phyloP scores from a whole-genome alignment of 306 rosid species.

The Ochetophila trinervis region DNA sequence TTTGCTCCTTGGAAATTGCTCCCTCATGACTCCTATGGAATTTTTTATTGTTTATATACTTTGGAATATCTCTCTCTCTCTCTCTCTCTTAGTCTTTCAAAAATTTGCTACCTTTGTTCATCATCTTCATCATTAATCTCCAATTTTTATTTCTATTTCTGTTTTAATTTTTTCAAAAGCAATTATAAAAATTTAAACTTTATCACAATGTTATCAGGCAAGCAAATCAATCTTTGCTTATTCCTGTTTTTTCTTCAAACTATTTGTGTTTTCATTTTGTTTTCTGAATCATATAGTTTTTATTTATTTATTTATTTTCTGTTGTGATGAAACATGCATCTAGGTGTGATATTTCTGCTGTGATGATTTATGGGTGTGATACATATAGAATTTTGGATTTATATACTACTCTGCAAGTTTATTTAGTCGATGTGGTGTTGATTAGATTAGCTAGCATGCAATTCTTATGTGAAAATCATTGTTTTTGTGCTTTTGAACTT shows the following conservation, averaged over 20 bases:
- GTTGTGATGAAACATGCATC: neutral
- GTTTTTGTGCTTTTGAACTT: slow-evolving; percentile 1
- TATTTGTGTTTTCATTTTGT: neutral
- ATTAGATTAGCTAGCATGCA: neutral
- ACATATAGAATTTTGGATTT: no score
- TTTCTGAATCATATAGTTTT: neutral
- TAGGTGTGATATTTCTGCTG: neutral
- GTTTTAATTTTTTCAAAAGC: neutral
- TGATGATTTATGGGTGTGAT: slow-evolving; percentile 5
- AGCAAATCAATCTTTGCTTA: neutral
- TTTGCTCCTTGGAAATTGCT: no score
- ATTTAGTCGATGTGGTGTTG: no score
- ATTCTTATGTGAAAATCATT: neutral
- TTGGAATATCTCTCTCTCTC: slow-evolving; percentile 14
- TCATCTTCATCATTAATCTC: slow-evolving; percentile 2
- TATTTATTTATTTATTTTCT: neutral
- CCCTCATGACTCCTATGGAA: no score
- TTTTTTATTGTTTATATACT: no score
- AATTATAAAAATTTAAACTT: neutral
- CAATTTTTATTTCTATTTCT: neutral
- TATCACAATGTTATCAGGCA: slow-evolving; percentile 40
- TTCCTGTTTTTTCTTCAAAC: no score
- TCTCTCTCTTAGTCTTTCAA: slow-evolving; percentile 1
- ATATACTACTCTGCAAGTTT: no score
- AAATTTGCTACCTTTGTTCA: slow-evolving; percentile 7